Conservation (phyloP, 2,329 filamentous ascomycete species). For the Helicocarpus griseus region DNA sequence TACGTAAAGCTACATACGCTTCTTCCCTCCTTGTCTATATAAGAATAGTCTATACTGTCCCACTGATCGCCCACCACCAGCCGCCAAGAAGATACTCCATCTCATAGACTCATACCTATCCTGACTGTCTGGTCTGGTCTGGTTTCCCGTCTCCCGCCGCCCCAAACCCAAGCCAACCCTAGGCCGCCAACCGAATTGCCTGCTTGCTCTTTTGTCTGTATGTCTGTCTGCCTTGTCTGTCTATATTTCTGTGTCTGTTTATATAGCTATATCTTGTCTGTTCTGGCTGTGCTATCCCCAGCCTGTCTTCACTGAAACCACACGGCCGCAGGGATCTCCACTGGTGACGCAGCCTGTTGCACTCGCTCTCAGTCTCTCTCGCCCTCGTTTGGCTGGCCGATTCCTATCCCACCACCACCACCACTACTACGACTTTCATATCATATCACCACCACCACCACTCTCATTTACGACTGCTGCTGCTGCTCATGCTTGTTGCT, state of each 20-base stretch:
- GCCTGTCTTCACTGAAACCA: not conserved
- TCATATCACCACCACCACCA: too few relatives aligned
- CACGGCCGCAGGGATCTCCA: conserved; percentile 3
- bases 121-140: not conserved
- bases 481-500: too few relatives aligned
- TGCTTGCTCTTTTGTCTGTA: not conserved
- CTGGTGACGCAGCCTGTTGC: conserved; percentile 10
- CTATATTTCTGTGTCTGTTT: not conserved
- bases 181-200: too few relatives aligned
- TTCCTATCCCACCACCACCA: too few relatives aligned
- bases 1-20: too few relatives aligned
- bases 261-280: not conserved
- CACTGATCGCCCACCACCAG: not conserved
- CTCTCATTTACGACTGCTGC: too few relatives aligned
- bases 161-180: too few relatives aligned
- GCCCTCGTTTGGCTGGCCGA: not conserved
- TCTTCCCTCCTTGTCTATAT: too few relatives aligned
- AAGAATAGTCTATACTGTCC: too few relatives aligned
- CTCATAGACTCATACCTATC: not conserved
- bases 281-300: not conserved
- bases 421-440: not conserved
- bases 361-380: not conserved
- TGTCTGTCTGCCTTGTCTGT: not conserved
- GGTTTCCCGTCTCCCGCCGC: too few relatives aligned
- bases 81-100: not conserved